phyloP scores from a whole-genome alignment of 2,329 filamentous ascomycete genomes.

The Trichothecium roseum region DNA sequence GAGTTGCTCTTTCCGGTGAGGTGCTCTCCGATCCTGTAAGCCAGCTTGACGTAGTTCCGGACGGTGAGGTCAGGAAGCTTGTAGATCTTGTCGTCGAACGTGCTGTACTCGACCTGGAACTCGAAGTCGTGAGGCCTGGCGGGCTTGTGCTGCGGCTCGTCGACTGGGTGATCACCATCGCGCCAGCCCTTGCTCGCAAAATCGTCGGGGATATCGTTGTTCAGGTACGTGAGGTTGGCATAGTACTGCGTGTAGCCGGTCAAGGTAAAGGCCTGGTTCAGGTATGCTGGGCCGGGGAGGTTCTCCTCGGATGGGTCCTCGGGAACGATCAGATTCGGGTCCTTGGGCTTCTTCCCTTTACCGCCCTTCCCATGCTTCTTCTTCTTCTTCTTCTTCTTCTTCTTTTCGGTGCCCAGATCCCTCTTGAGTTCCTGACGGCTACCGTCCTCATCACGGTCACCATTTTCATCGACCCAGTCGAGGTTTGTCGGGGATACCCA shows the following conservation, averaged over 20 bases:
- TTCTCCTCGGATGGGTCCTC: constrained; percentile 60
- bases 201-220: constrained; percentile 51
- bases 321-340: constrained; percentile 56
- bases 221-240: constrained; percentile 85
- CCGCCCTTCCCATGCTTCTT: constrained; percentile 34
- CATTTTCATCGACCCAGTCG: constrained; percentile 9
- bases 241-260: constrained; percentile 83
- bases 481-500: constrained; percentile 3
- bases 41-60: constrained; percentile 67
- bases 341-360: constrained; percentile 40
- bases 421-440: constrained; percentile 19
- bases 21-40: constrained; percentile 57
- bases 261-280: constrained; percentile 68
- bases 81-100: constrained; percentile 65
- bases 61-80: constrained; percentile 76
- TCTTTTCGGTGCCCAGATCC: constrained; percentile 24
- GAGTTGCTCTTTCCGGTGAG: constrained; percentile 7
- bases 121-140: constrained; percentile 54
- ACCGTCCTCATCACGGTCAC: constrained; percentile 19
- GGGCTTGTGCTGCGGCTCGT: constrained; percentile 37
- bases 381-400: constrained; percentile 20
- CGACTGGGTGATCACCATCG: constrained; percentile 51
- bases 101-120: constrained; percentile 81
- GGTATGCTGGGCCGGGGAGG: constrained; percentile 82
- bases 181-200: constrained; percentile 42